Evolutionary conservation across 805 yeast species (phyloP), one percentile per base, ranked within the genome.

Genomic region (Pichia gijzeniarum): DNA sequence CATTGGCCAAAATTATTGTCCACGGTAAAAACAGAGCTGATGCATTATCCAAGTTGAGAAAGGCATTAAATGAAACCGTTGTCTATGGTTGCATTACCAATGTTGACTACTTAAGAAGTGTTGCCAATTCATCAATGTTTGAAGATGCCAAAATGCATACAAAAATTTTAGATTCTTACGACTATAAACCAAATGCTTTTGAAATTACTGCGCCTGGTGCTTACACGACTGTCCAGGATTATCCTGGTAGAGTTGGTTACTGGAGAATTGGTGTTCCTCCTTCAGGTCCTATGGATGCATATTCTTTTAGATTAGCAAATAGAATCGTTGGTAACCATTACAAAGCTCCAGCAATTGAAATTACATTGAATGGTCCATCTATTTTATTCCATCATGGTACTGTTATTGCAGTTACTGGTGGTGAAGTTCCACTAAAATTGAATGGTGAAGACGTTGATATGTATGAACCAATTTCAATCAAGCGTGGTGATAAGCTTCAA

Each of bases 181-280:
- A 78, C 44, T 91, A 90, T 69, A 68, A 71, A 42, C 90, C 97
- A 4, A 74, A 77, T 45, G 96, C 96, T 2, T 75, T 91, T 63
- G 98, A 91, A 67, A 76, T 91, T 35, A 63, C 82, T 28, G 67
- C 79, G 37, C 97, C 98, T 2, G 99, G 99, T 57, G 91, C 96
- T 35, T 88, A 88, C 67, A 91, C 98, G 32, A 86, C 96, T 3
- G 91, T 91, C 40, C 99, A 91, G 69, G 99, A 93, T 65, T 93
- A 81, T 64, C 95, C 95, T 16, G 95, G 95, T 43, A 82, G 99
- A 70, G 72, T 72, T 44, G 83, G 88, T n/a, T 73, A 73, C 63
- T 85, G 95, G 95, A 80, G 85, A 60, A 76, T 85, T 55, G 99
- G 99, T 63, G 98, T 91, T 45, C 99, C 99, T 21, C 98, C 98